Evolutionary conservation across 768 basidiomycete genomes (phyloP), one percentile per base, ranked within the genome.

Genomic region (Lentinula raphanica): DNA sequence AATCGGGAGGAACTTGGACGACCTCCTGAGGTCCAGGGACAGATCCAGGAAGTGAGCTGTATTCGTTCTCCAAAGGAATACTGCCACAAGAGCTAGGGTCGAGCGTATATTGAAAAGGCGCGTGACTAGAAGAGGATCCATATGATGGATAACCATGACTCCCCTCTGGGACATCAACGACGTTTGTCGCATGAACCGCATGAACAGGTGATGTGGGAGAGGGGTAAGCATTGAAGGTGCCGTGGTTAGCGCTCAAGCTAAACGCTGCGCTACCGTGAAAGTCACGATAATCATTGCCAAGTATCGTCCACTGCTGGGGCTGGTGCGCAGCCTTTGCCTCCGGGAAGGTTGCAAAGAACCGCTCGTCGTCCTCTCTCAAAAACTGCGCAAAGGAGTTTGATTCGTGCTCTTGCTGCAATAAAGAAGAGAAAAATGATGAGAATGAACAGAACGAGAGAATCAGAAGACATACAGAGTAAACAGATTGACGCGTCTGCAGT

Each of bases 281-380:
- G 21, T 48, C 38, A 17, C 45, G 42, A 57, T 56, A 50, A 39
- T 39, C 38, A 39, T 39, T 17, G 21, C 51, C 36, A 21, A 53
- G 51, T 13, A 53, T 19, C 51, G 23, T 38, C 17, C 39, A 23
- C 31, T 50, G 49, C 19, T 35, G 56, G 17, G 40, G 49, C 32
- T 35, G 56, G 11, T 46, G 45, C 38, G 40, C 45, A 49, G 56
- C 56, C 38, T 39, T 36, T 49, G 50, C 61, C 12, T 49, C 48
- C 17, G 62, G 62, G 53, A 62, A 62, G 12, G 39, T 49, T 31
- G 39, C 49, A 36, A 28, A 60, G 44, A 62, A 62, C 3, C 42
- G 42, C 19, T 62, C 62, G 49, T 62, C 62, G 32, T 62, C 58
- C 35, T 62, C 58, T 35, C 50, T 59, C 31, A 49, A 51, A 27